These are phyloP conservation scores for Trifolium dubium DNA, from an alignment of 306 rosid genomes.

Conservation along the genomic window DNA sequence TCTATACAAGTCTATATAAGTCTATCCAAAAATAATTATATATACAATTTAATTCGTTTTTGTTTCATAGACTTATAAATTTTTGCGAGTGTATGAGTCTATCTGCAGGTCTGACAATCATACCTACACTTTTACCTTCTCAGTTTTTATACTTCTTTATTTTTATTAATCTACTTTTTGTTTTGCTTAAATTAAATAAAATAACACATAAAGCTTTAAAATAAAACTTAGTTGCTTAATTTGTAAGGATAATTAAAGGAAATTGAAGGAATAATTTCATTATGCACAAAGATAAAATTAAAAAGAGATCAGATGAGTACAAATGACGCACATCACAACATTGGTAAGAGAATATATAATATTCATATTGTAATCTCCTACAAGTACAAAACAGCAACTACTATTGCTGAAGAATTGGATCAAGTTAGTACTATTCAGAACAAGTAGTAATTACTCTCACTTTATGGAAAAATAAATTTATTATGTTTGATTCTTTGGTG, in stretches of 20 bases:
- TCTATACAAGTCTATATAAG: too few relatives aligned
- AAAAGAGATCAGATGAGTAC: conserved; percentile 13
- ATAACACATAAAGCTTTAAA: too few relatives aligned
- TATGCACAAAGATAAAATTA: background rate
- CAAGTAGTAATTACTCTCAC: conserved; percentile 23
- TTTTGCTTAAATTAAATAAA: too few relatives aligned
- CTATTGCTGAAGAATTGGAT: conserved; percentile 20
- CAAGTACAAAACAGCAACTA: conserved; percentile 27
- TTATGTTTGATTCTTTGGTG: conserved; percentile 45
- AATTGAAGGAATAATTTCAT: conserved; percentile 35
- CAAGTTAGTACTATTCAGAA: conserved; percentile 10
- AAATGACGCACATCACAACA: conserved; percentile 13
- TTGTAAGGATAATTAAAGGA: conserved; percentile 9
- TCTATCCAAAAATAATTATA: too few relatives aligned
- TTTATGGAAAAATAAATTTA: conserved; percentile 55
- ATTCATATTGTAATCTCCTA: conserved; percentile 33
- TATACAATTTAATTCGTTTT: too few relatives aligned
- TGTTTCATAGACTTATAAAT: too few relatives aligned
- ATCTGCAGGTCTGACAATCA: too few relatives aligned
- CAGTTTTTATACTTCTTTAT: too few relatives aligned
- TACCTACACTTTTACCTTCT: too few relatives aligned
- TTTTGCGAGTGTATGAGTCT: too few relatives aligned
- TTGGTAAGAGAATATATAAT: conserved; percentile 37
- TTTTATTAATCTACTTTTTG: too few relatives aligned
- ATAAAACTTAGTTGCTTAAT: background rate